Conservation (phyloP, 1,284 basidiomycete genomes). For the Fistulinella staudtii region DNA sequence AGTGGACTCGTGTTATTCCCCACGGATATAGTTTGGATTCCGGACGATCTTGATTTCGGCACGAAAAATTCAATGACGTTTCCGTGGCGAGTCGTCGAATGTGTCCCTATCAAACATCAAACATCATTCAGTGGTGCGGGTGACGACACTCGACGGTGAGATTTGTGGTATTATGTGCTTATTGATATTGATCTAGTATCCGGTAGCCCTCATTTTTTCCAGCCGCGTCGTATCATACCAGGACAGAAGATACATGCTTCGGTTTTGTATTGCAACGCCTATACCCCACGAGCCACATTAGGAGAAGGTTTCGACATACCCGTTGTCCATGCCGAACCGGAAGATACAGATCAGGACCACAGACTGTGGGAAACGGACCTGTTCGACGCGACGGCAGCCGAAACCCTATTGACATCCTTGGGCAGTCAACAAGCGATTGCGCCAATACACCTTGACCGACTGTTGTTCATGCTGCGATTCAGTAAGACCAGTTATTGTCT, state of each 20-base stretch:
- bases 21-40: slow-evolving; percentile 13
- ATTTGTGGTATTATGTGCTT: not conserved
- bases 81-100: slow-evolving; percentile 19
- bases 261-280: slow-evolving; percentile 24
- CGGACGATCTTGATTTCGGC: slow-evolving; percentile 13
- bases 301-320: slow-evolving; percentile 29
- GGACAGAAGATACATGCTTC: slow-evolving; percentile 33
- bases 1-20: slow-evolving; percentile 14
- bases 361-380: slow-evolving; percentile 25
- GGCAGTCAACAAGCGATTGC: slow-evolving; percentile 11
- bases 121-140: slow-evolving; percentile 11
- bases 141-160: slow-evolving; percentile 6
- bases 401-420: slow-evolving; percentile 13
- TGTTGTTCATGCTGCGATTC: slow-evolving; percentile 30
- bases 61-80: slow-evolving; percentile 17
- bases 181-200: not conserved
- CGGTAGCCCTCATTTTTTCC: slow-evolving; percentile 17
- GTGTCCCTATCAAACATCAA: slow-evolving; percentile 19
- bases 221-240: slow-evolving; percentile 28
- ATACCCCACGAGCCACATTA: slow-evolving; percentile 22
- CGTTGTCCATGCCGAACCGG: slow-evolving; percentile 5
- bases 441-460: slow-evolving; percentile 24
- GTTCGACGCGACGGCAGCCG: slow-evolving; percentile 23
- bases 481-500: slow-evolving; percentile 6
- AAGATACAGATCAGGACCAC: slow-evolving; percentile 2